phyloP scores from a whole-genome alignment of 2,329 filamentous ascomycete genomes.

The Blumeria graminis region DNA sequence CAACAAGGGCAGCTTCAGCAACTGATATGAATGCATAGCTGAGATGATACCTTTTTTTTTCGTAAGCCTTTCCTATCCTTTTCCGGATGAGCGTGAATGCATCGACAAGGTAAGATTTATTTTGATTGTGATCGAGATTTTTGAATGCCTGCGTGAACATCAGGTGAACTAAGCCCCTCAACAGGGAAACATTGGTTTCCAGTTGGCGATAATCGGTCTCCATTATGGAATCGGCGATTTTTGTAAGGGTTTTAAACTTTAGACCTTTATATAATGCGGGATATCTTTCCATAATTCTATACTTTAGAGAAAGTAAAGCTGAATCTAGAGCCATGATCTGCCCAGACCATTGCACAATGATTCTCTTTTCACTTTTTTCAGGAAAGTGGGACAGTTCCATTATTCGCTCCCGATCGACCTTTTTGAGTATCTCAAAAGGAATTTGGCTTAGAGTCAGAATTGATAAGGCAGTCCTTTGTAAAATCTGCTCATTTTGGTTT shows the following conservation, averaged over 20 bases:
- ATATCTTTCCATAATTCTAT: slow-evolving; percentile 23
- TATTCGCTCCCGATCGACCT: slow-evolving; percentile 21
- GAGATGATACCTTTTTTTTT: slow-evolving; percentile 8
- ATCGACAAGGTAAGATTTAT: slow-evolving; percentile 8
- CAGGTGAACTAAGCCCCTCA: slow-evolving; percentile 9
- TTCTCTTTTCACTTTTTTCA: slow-evolving; percentile 1
- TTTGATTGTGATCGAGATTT: slow-evolving; percentile 12
- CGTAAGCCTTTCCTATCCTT: slow-evolving; percentile 6
- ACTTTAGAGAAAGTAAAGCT: slow-evolving; percentile 20
- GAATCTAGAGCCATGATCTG: slow-evolving; percentile 6
- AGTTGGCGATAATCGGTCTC: slow-evolving; percentile 1
- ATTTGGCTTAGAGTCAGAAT: slow-evolving; percentile 9
- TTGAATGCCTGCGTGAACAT: slow-evolving; percentile 8
- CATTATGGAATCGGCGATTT: slow-evolving; percentile 12
- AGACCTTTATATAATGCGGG: slow-evolving; percentile 24
- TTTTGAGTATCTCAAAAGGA: slow-evolving; percentile 18
- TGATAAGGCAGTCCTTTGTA: slow-evolving; percentile 9
- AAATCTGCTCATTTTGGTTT: slow-evolving; percentile 6
- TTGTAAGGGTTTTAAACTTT: slow-evolving; percentile 18
- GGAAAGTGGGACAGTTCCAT: slow-evolving; percentile 15
- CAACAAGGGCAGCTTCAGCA: slow-evolving; percentile 7
- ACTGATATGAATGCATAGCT: slow-evolving; percentile 9
- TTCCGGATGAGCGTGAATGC: slow-evolving; percentile 9
- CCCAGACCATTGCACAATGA: background rate
- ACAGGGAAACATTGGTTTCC: slow-evolving; percentile 6